Percentiles rank a stretch among this genome's conserved stretches.
Evolutionary conservation across 1,284 basidiomycete genomes (phyloP).

Genomic region (Leccinum fallax): DNA sequence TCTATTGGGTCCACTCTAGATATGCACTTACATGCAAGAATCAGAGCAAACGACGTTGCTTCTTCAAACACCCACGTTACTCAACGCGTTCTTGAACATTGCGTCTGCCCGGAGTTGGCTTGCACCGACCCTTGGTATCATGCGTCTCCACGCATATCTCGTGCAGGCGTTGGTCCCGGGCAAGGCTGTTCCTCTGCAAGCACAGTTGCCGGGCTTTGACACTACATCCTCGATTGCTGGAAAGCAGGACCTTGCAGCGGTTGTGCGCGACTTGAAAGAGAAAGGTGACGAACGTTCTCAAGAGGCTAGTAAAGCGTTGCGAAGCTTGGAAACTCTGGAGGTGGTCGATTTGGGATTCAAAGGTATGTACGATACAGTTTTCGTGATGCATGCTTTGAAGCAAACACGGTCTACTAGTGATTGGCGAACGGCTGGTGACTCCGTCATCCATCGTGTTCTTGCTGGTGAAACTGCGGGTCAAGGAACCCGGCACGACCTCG

Average conservation of each 20-base stretch:
- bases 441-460: slow-evolving; percentile 91
- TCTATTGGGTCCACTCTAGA: slow-evolving; percentile 1
- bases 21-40: slow-evolving; percentile 9
- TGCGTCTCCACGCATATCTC: slow-evolving; percentile 85
- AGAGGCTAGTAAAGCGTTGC: slow-evolving; percentile 70
- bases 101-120: slow-evolving; percentile 91
- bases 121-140: slow-evolving; percentile 74
- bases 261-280: slow-evolving; percentile 25
- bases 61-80: slow-evolving; percentile 70
- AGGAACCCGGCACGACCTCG: slow-evolving; percentile 42
- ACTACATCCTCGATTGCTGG: slow-evolving; percentile 41
- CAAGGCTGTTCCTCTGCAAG: slow-evolving; percentile 43
- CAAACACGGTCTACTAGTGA: slow-evolving; percentile 55
- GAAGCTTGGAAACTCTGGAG: slow-evolving; percentile 81
- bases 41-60: slow-evolving; percentile 72
- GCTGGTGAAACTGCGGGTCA: slow-evolving; percentile 78
- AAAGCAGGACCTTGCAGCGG: slow-evolving; percentile 21
- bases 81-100: slow-evolving; percentile 85
- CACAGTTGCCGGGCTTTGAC: slow-evolving; percentile 79
- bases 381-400: not conserved
- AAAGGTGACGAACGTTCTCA: slow-evolving; percentile 22
- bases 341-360: slow-evolving; percentile 87
- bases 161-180: slow-evolving; percentile 82
- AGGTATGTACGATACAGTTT: slow-evolving; percentile 50
- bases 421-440: slow-evolving; percentile 87